Evolutionary conservation across 441 rosid genomes (phyloP), one percentile per base, ranked within the genome.

Genomic region (Syzygium syzygioides): DNA sequence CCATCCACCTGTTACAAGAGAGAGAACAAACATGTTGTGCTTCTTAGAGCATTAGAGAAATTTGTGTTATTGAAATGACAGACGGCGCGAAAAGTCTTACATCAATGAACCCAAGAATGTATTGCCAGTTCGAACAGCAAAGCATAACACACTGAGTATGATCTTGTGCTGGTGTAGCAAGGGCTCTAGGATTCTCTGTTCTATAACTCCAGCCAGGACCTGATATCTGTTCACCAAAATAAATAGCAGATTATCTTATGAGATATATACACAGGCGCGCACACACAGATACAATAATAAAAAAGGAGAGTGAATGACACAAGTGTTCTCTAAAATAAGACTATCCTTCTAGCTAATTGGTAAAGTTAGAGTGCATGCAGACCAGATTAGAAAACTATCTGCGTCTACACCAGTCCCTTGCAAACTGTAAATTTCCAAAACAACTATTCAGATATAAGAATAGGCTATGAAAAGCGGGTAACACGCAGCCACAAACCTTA

Each of bases 121-220:
- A 94, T 98, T 98, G 93, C 99, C 99, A 6, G 99, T 96, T 91
- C 99, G 96, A 85, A 96, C 95, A 28, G 97, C 98, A n/a, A 98
- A 98, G 93, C 98, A 95, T 48, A 95, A 32, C 14, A 98, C 97
- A 88, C 98, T 92, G 85, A 98, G 95, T 64, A 93, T 91, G 89
- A 96, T 94, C 94, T 96, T 96, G 93, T 94, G 98, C 90, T 94
- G 93, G 91, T 96, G 99, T 71, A 97, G 94, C 90, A 95, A 52
- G 28, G 99, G 99, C 91, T 98, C 99, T 90, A 97, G 88, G 55
- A 97, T 92, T 90, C 99, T 94, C 62, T 98, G 99, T 90, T 98
- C 99, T 32, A 98, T 90, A 80, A 98, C 97, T 89, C 99, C 99
- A 45, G 99, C 99, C 92, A 98, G 89, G 76, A 96, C 90, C 93